Base-by-base conservation (phyloP, 768 basidiomycete species). In the Russula sp. region DNA sequence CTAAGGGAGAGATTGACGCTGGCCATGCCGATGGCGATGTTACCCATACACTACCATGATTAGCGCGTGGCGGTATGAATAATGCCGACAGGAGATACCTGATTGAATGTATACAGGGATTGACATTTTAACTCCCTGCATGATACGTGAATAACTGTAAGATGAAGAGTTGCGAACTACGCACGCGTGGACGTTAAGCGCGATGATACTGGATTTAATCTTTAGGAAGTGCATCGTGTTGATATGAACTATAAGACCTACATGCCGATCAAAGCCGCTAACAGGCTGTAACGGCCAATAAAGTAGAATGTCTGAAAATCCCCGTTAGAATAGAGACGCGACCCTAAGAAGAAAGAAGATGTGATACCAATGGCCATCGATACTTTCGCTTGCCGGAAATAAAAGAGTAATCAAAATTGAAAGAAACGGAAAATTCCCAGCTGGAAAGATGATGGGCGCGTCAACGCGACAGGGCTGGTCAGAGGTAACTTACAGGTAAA, bases 261-360 rank as follows among this genome's bases (percentile, higher is more conserved):
- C 81, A 81, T 80, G 63, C 80, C 80, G 22, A 81, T 75, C 70
- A 81, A 71, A 10, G 80, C 78, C 54, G 77, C 76, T 20, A 82
- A 71, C 40, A 81, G 68, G 36, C 76, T 62, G 71, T 82, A 81
- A 61, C 80, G 78, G 4, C 77, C 78, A 7, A 75, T 66, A 59
- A 81, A 80, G 70, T 81, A 81, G 64, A 80, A 81, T 32, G 74
- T 70, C 79, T 81, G 52, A 5, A 32, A 5, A n/a, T 28, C 40
- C 26, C n/a, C 24, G 8, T 63, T 22, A 56, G 32, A 16, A 28
- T 22, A 26, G 36, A 34, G 51, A 24, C 10, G 52, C 4, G 24
- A 28, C 34, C 20, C 38, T 7, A 40, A 40, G 5, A 40, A 40
- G 16, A 26, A 28, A 10, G 54, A 55, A n/a, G 18, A 24, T 10